Evolutionary conservation across 176 grass and related monocot species (phyloP).

Genomic region (Areca catechu): DNA sequence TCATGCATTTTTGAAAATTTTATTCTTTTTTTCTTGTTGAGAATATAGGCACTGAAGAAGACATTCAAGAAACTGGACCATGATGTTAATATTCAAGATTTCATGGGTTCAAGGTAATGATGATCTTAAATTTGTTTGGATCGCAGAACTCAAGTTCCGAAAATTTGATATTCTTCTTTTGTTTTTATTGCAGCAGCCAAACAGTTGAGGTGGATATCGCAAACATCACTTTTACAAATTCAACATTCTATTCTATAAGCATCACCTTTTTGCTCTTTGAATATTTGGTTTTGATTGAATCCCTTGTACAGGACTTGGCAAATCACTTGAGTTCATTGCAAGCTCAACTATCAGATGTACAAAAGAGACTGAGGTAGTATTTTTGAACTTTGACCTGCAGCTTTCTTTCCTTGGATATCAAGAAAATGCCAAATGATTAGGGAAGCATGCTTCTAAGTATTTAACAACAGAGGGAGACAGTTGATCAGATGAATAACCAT

Average conservation of each 20-base stretch:
- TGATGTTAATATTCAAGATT: slow-evolving; percentile 76
- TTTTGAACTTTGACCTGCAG: not conserved
- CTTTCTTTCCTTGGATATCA: too few relatives aligned
- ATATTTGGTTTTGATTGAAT: slow-evolving; percentile 2
- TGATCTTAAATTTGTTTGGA: not conserved
- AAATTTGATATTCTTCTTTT: slow-evolving; percentile 14
- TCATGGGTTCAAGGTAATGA: slow-evolving; percentile 61
- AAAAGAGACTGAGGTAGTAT: slow-evolving; percentile 56
- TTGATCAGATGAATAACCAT: too few relatives aligned
- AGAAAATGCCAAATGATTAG: too few relatives aligned
- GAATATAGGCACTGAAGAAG: slow-evolving; percentile 52
- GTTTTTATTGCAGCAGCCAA: slow-evolving; percentile 46
- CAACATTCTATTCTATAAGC: too few relatives aligned
- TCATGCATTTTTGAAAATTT: slow-evolving; percentile 10
- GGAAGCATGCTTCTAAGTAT: too few relatives aligned
- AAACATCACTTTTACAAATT: not conserved
- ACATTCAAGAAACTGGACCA: slow-evolving; percentile 88
- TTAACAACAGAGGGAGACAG: too few relatives aligned
- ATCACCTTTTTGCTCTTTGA: too few relatives aligned
- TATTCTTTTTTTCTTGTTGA: slow-evolving; percentile 16
- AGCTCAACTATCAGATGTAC: slow-evolving; percentile 39
- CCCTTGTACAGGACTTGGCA: slow-evolving; percentile 42
- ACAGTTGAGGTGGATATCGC: slow-evolving; percentile 44
- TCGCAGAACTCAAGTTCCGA: not conserved
- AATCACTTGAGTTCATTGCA: slow-evolving; percentile 54